phyloP scores from a whole-genome alignment of 345 rosid genomes.

The Corchorus olitorius region DNA sequence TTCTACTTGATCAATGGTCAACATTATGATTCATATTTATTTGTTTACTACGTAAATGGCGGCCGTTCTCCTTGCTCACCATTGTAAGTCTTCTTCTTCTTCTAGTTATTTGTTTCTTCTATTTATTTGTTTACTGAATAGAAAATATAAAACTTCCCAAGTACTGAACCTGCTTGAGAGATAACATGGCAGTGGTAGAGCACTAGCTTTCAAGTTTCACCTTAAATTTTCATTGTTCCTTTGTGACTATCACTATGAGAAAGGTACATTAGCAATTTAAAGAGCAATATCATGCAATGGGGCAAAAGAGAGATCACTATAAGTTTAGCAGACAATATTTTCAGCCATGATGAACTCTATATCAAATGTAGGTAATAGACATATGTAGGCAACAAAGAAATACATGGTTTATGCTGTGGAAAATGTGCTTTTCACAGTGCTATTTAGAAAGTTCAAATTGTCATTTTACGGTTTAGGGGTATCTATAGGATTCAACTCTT shows the following conservation, averaged over 20 bases:
- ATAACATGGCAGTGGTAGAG: neutral
- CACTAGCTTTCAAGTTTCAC: neutral
- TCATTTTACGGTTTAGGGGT: too few species aligned
- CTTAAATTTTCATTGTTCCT: neutral
- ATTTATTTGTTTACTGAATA: neutral
- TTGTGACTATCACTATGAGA: neutral
- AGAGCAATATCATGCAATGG: neutral
- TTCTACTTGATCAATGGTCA: conserved; percentile 80
- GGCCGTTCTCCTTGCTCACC: conserved; percentile 88
- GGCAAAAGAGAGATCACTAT: neutral
- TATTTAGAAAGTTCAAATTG: too few species aligned
- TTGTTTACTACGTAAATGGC: conserved; percentile 80
- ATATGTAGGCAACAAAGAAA: too few species aligned
- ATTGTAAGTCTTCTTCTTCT: conserved; percentile 61
- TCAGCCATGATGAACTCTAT: neutral
- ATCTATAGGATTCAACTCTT: too few species aligned
- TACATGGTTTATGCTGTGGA: too few species aligned
- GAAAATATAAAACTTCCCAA: neutral
- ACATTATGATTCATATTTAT: conserved; percentile 82
- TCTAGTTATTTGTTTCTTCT: conserved; percentile 24
- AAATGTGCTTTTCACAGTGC: too few species aligned
- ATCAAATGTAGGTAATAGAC: neutral
- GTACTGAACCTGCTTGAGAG: neutral
- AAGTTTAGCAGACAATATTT: neutral
- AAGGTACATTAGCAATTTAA: neutral